These are phyloP conservation scores for Herpotrichia juniperi DNA, from an alignment of 2,329 filamentous ascomycete species.

Conservation along the genomic window DNA sequence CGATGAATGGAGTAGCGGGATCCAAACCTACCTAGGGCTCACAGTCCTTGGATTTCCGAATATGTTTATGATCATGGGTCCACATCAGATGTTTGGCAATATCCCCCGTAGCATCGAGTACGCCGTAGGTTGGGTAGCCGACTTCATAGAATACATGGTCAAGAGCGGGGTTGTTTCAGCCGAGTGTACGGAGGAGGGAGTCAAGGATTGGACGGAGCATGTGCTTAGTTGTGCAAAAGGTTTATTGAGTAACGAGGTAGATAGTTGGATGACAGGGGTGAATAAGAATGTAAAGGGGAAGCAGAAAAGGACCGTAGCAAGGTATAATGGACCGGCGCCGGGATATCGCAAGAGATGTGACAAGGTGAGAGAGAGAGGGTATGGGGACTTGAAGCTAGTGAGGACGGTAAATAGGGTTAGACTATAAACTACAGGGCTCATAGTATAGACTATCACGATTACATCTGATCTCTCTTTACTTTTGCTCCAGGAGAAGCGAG, in stretches of 20 bases:
- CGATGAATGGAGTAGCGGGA: constrained; percentile 25
- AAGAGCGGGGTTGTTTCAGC: constrained; percentile 43
- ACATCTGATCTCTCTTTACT: too few relatives aligned
- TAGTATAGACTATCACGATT: too few relatives aligned
- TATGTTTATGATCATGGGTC: constrained; percentile 46
- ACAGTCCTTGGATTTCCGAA: constrained; percentile 36
- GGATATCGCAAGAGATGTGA: constrained; percentile 7
- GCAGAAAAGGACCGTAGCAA: constrained; percentile 12
- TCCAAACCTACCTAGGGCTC: constrained; percentile 33
- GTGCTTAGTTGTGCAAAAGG: constrained; percentile 54
- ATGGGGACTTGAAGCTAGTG: constrained; percentile 6
- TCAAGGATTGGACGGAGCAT: constrained; percentile 55
- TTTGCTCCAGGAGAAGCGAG: too few relatives aligned
- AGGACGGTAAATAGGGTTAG: constrained; percentile 1
- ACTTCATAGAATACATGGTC: constrained; percentile 41
- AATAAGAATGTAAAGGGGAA: constrained; percentile 58
- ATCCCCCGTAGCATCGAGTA: constrained; percentile 52
- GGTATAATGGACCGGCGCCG: constrained; percentile 10
- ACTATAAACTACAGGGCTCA: too few relatives aligned
- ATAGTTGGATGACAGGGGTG: constrained; percentile 63
- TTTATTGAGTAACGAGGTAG: constrained; percentile 53
- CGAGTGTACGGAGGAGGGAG: constrained; percentile 49
- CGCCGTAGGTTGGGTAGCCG: constrained; percentile 48
- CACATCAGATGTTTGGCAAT: constrained; percentile 48
- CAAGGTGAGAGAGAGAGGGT: constrained; percentile 2